phyloP scores from a whole-genome alignment of 2,329 filamentous ascomycete genomes.

The Zasmidium cellare region DNA sequence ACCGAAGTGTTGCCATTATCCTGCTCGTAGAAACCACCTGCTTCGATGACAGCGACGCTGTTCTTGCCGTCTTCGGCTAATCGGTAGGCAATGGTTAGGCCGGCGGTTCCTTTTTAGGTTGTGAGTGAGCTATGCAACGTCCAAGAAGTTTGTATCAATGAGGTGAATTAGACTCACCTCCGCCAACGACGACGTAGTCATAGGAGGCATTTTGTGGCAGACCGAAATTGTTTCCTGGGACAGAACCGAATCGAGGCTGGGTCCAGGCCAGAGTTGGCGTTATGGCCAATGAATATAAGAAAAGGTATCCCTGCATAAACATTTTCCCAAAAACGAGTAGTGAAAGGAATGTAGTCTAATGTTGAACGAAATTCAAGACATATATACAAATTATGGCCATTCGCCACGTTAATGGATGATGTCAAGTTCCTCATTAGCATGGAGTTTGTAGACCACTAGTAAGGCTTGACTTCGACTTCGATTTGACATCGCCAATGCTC shows the following conservation, averaged over 20 bases:
- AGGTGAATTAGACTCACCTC: background rate
- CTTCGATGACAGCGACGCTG: conserved; percentile 28
- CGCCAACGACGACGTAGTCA: conserved; percentile 8
- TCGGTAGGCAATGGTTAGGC: conserved; percentile 23
- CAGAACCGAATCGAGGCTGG: background rate
- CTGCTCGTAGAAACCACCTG: conserved; percentile 25
- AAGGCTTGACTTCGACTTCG: no score
- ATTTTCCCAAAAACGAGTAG: no score
- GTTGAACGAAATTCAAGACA: no score
- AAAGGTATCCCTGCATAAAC: no score
- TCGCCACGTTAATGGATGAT: no score
- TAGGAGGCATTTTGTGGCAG: conserved; percentile 4
- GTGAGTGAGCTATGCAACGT: no score
- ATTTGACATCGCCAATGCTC: no score
- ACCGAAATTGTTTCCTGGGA: conserved; percentile 6
- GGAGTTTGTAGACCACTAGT: no score
- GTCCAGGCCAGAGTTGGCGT: background rate
- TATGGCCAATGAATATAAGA: background rate
- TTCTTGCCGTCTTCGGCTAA: conserved; percentile 17
- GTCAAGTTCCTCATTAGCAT: no score
- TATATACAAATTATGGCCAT: no score
- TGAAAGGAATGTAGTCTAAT: no score
- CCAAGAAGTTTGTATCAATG: no score
- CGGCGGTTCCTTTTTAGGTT: conserved; percentile 7
- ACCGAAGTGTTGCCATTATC: conserved; percentile 24